phyloP scores from a whole-genome alignment of 1,139 yeast species.

The Candida smagusa region DNA sequence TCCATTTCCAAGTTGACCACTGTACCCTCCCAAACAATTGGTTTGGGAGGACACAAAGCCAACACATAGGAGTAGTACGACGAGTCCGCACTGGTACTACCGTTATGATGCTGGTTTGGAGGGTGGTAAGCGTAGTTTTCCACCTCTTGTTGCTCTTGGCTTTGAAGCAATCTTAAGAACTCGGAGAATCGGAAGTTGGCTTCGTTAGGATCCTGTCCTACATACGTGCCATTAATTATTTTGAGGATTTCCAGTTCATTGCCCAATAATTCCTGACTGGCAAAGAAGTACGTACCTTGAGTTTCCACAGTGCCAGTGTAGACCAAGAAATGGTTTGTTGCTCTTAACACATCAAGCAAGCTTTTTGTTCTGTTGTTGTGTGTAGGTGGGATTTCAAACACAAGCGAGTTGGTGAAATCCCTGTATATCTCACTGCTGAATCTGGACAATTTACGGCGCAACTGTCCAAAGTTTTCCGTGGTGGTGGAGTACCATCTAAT shows the following conservation, averaged over 20 bases:
- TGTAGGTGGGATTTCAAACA: conserved; percentile 51
- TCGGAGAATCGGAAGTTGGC: conserved; percentile 28
- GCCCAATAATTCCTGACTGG: conserved; percentile 55
- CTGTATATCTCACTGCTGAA: conserved; percentile 67
- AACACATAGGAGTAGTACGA: conserved; percentile 60
- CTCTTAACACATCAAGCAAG: conserved; percentile 56
- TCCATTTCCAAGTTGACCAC: conserved; percentile 57
- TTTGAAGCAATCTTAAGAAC: conserved; percentile 21
- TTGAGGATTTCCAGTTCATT: conserved; percentile 41
- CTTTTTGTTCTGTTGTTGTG: conserved; percentile 52
- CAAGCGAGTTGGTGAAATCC: conserved; percentile 73
- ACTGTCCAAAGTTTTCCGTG: conserved; percentile 79
- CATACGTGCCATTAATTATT: conserved; percentile 41
- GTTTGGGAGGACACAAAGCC: conserved; percentile 76
- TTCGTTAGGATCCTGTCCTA: conserved; percentile 37
- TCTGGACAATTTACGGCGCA: conserved; percentile 80
- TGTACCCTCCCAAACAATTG: conserved; percentile 88
- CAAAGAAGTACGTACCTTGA: conserved; percentile 73
- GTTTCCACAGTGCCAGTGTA: conserved; percentile 73
- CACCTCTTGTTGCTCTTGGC: conserved; percentile 17
- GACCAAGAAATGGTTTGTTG: conserved; percentile 73
- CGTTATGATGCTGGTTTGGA: conserved; percentile 1
- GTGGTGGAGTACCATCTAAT: conserved; percentile 79
- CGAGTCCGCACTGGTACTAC: conserved; percentile 14
- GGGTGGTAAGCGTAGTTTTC: conserved; percentile 2